Evolutionary conservation across 805 yeast genomes (phyloP), one percentile per base, ranked within the genome.

Genomic region (Saccharomycopsis oosterbeekiorum): DNA sequence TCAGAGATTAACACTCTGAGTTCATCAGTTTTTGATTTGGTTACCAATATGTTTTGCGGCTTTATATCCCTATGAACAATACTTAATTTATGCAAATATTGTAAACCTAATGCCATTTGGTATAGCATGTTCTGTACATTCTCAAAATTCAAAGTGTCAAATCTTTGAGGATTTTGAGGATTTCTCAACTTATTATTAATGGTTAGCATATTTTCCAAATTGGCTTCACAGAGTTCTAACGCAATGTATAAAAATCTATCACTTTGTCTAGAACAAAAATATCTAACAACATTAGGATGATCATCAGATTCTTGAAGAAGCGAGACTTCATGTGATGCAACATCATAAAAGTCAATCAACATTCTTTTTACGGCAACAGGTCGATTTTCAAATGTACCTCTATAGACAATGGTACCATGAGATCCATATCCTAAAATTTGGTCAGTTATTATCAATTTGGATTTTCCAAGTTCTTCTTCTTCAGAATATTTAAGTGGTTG

Each of bases 331-430:
- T 89, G 96, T 9, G 90, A 85, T 1, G 98, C 98, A 61, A 93
- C 83, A 68, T 94, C 97, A 72, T 88, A 93, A 69, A 92, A 94
- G 70, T 92, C 97, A 42, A 92, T 78, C 59, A 94, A 76, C 96
- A 94, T 89, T 68, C 98, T 76, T 71, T 94, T 94, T 6, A 94
- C 96, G 0, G 99, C 99, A 5, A 94, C 99, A 1, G 96, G 97
- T 61, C 99, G 79, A 66, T 84, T 86, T 69, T 93, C 97, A 74
- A 92, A 94, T 4, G 83, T 80, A 0, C 99, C 99, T 69, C 86
- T 84, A 70, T 84, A 90, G 1, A 94, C 99, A 36, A 93, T 90
- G 0, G 99, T 94, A 34, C 99, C 99, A 67, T 92, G 97, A 0
- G 97, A 89, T 1, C 99, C 99, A 70, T 89, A 90, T 0, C 99